Evolutionary conservation across 2,329 filamentous ascomycete species (phyloP), one percentile per base, ranked within the genome.

Genomic region (Mycogone perniciosa): DNA sequence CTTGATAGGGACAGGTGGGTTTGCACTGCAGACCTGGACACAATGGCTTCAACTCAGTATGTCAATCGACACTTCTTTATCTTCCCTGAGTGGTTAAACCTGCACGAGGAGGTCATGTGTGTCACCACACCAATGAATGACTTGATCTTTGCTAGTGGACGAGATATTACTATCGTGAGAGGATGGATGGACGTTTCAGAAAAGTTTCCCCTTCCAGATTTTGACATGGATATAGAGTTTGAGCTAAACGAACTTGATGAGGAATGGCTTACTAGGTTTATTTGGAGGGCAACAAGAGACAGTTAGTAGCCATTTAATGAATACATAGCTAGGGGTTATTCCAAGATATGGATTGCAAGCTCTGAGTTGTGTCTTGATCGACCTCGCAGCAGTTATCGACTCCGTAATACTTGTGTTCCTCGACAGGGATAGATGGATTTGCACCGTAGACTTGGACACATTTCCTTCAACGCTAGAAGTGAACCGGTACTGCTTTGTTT

Each of bases 1-100:
- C 29, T 48, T 20, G 29, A 48, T 29, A 34, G 38, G n/a, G 46
- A 48, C n/a, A 48, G 38, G 29, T 48, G 46, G 46, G 27, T 48
- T 7, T 35, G 46, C 37, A 42, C 46, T 29, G 39, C 33, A 26
- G 37, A 48, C 39, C 33, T 48, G 37, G 30, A 48, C 10, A 48
- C 46, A 7, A 34, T 48, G 5, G 13, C 9, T 11, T 27, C 31
- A 7, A 40, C 45, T 10, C n/a, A 39, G 45, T 26, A 47, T 31
- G 45, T 47, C 26, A 47, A 31, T 20, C 26, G 45, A 20, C 45
- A 47, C 40, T 47, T 39, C 37, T 47, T 47, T 27, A 47, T 47
- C 7, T 40, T 40, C 9, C 46, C 39, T 3, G 46, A 48, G n/a
- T 48, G 46, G 39, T 37, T 48, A 4, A 47, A 31, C 34, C n/a